These are phyloP conservation scores for Heliamphora pulchella DNA, from an alignment of 179 eudicot species.

Conservation along the genomic window DNA sequence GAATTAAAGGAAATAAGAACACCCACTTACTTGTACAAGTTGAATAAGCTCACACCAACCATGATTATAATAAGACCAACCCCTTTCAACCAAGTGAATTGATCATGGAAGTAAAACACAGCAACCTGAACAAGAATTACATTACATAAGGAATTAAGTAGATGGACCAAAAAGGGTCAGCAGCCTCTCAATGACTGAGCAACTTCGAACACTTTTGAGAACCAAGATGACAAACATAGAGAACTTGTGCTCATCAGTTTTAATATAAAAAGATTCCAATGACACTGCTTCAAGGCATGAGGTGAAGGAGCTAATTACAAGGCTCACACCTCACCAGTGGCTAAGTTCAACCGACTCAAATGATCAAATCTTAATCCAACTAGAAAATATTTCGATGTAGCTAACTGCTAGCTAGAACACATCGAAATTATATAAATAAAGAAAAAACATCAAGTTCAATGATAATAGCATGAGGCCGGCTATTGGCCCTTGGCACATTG, in stretches of 20 bases:
- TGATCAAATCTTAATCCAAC: background rate
- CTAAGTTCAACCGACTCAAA: background rate
- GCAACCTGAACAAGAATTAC: constrained; percentile 59
- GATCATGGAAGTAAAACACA: constrained; percentile 89
- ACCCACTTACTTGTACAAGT: constrained; percentile 90
- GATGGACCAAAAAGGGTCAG: background rate
- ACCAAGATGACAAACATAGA: background rate
- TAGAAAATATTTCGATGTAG: background rate
- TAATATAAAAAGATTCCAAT: background rate
- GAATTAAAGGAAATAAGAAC: background rate
- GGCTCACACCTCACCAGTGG: background rate
- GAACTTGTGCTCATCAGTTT: background rate
- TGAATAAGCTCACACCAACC: constrained; percentile 90
- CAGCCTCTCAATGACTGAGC: constrained; percentile 6
- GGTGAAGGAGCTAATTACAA: background rate
- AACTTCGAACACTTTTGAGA: background rate
- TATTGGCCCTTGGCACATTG: background rate
- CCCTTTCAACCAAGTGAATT: constrained; percentile 91
- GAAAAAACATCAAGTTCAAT: background rate
- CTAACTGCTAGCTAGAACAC: background rate
- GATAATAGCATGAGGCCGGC: background rate
- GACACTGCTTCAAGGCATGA: background rate
- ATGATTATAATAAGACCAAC: constrained; percentile 72
- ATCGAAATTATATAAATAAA: background rate
- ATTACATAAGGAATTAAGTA: background rate